These are phyloP conservation scores for Citrullus colocynthis DNA, from an alignment of 306 rosid species.

Conservation along the genomic window DNA sequence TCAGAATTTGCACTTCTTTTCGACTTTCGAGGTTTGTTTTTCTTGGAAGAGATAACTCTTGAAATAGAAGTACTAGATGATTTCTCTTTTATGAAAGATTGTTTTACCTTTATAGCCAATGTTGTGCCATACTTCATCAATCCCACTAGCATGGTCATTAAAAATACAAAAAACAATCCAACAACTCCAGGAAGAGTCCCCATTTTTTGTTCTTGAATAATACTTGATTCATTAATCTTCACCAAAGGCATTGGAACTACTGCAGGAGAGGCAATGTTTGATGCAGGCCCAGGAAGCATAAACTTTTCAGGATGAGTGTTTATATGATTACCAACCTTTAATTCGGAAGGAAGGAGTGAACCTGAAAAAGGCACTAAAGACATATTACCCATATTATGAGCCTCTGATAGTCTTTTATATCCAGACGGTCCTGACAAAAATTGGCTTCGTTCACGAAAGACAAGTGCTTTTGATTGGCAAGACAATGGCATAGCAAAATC, in stretches of 20 bases:
- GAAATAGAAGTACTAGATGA: conserved; percentile 16
- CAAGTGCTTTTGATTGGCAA: conserved; percentile 40
- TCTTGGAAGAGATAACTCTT: conserved; percentile 28
- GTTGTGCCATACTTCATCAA: conserved; percentile 10
- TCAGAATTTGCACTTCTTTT: conserved; percentile 19
- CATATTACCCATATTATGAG: conserved; percentile 13
- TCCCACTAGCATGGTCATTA: conserved; percentile 15
- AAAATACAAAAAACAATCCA: conserved; percentile 13
- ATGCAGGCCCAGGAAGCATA: conserved; percentile 11
- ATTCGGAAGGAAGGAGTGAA: conserved; percentile 21
- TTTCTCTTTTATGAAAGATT: conserved; percentile 13
- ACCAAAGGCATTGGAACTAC: conserved; percentile 10
- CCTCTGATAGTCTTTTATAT: conserved; percentile 14
- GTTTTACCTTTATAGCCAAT: conserved; percentile 15
- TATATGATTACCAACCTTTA: conserved; percentile 9
- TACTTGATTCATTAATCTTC: conserved; percentile 14
- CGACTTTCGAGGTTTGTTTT: conserved; percentile 29
- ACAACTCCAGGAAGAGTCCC: conserved; percentile 12
- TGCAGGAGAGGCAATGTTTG: conserved; percentile 10
- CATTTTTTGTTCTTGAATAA: conserved; percentile 7
- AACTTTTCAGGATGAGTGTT: conserved; percentile 4
- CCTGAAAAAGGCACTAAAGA: conserved; percentile 16
- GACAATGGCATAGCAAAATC: conserved; percentile 47
- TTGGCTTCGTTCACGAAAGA: conserved; percentile 31
- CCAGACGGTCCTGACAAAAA: conserved; percentile 18